These are phyloP conservation scores for Polytolypa hystricis DNA, from an alignment of 2,329 filamentous ascomycete genomes.

Conservation along the genomic window DNA sequence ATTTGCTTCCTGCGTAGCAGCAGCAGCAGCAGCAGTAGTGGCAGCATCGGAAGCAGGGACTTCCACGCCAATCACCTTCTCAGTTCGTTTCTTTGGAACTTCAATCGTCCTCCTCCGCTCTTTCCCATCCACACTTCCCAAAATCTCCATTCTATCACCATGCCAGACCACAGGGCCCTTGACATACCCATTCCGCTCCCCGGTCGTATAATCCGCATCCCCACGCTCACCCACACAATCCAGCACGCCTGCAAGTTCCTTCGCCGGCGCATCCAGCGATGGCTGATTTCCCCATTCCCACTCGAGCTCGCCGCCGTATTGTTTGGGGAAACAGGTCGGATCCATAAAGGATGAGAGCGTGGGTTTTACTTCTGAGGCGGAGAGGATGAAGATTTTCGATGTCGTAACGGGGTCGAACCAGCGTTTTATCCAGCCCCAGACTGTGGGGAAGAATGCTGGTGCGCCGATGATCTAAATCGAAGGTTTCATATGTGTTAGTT, in stretches of 20 bases:
- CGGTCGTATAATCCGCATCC: conserved; percentile 2
- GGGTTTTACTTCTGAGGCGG: conserved; percentile 57
- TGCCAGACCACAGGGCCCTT: conserved; percentile 57
- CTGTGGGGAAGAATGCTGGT: conserved; percentile 79
- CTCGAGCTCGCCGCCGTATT: conserved; percentile 78
- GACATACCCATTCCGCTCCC: conserved; percentile 10
- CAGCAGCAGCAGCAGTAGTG: not conserved
- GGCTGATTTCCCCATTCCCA: conserved; percentile 69
- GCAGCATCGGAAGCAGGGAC: not conserved
- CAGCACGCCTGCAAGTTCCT: conserved; percentile 21
- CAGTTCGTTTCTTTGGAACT: conserved; percentile 2
- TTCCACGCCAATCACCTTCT: not conserved
- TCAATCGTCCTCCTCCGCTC: conserved; percentile 8
- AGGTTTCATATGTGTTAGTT: not conserved
- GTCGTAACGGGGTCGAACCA: conserved; percentile 93
- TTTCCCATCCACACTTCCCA: conserved; percentile 38
- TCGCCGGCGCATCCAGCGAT: conserved; percentile 49
- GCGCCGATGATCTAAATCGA: conserved; percentile 64
- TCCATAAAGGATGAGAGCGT: conserved; percentile 77
- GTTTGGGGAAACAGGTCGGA: conserved; percentile 68
- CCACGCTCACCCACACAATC: conserved; percentile 17
- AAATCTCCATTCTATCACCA: conserved; percentile 72
- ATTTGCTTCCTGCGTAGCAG: not conserved
- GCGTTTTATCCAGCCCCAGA: conserved; percentile 85
- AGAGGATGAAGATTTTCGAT: conserved; percentile 90